Conservation (phyloP, 2,329 filamentous ascomycete genomes). For the Colletotrichum sp. region DNA sequence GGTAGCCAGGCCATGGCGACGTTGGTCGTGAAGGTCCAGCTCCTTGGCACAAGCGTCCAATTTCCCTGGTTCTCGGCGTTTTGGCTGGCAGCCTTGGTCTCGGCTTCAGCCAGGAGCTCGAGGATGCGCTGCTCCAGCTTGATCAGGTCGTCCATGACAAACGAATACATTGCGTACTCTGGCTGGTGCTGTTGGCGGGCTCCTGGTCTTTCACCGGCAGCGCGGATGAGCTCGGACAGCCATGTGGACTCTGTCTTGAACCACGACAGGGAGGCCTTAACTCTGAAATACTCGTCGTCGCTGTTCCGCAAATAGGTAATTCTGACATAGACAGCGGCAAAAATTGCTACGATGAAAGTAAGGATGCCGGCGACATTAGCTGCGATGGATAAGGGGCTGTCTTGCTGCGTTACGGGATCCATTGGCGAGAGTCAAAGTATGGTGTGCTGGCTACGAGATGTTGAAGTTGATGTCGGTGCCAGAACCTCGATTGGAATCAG, state of each 20-base stretch:
- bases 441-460: not conserved
- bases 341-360: conserved; percentile 52
- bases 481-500: not conserved
- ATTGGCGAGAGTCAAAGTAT: not conserved
- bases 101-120: conserved; percentile 49
- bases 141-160: conserved; percentile 51
- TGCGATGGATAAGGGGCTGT: conserved; percentile 50
- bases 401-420: conserved; percentile 26
- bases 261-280: conserved; percentile 52
- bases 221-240: conserved; percentile 46
- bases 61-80: conserved; percentile 25
- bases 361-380: conserved; percentile 50
- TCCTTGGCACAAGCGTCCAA: conserved; percentile 43
- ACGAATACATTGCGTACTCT: conserved; percentile 53
- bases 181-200: conserved; percentile 25
- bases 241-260: conserved; percentile 54
- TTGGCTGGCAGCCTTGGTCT: conserved; percentile 32
- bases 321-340: conserved; percentile 47
- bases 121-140: conserved; percentile 49
- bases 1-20: conserved; percentile 52
- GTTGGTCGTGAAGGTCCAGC: conserved; percentile 40
- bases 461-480: not conserved
- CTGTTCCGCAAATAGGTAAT: conserved; percentile 51
- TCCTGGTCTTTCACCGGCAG: conserved; percentile 19
- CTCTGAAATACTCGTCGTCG: conserved; percentile 51